These are phyloP conservation scores for Hemileccinum rubropunctum DNA, from an alignment of 768 basidiomycete genomes.

Conservation along the genomic window DNA sequence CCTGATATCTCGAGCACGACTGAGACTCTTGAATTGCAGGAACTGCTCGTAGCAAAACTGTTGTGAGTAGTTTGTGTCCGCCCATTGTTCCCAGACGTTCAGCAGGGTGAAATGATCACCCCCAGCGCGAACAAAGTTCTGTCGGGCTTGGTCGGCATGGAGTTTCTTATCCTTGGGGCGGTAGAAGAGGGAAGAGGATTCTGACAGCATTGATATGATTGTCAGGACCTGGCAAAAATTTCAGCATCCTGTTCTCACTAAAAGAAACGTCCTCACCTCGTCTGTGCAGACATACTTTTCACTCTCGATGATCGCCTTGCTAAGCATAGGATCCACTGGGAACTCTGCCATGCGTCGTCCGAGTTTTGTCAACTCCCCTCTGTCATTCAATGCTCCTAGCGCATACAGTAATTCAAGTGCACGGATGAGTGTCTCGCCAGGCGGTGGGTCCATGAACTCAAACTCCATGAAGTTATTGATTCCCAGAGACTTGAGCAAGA, in stretches of 20 bases:
- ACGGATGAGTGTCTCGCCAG: constrained; percentile 95
- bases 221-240: constrained; percentile 70
- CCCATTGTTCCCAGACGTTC: constrained; percentile 99
- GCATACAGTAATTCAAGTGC: constrained; percentile 94
- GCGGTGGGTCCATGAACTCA: constrained; percentile 98
- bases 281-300: constrained; percentile 94
- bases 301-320: constrained; percentile 93
- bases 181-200: constrained; percentile 93
- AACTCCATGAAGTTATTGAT: constrained; percentile 99
- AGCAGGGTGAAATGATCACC: constrained; percentile 98
- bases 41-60: constrained; percentile 97
- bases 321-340: constrained; percentile 97
- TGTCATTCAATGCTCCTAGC: constrained; percentile 91
- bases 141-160: constrained; percentile 95
- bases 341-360: constrained; percentile 98
- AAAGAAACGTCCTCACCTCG: constrained; percentile 59
- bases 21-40: constrained; percentile 91
- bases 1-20: constrained; percentile 92
- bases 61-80: constrained; percentile 94
- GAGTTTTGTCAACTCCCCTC: constrained; percentile 95
- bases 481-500: constrained; percentile 92
- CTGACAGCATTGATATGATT: constrained; percentile 95
- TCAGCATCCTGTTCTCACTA: neutral
- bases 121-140: constrained; percentile 93
- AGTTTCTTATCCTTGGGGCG: constrained; percentile 98